Evolutionary conservation across 768 basidiomycete species (phyloP).

Genomic region (Pleurotus platypus): DNA sequence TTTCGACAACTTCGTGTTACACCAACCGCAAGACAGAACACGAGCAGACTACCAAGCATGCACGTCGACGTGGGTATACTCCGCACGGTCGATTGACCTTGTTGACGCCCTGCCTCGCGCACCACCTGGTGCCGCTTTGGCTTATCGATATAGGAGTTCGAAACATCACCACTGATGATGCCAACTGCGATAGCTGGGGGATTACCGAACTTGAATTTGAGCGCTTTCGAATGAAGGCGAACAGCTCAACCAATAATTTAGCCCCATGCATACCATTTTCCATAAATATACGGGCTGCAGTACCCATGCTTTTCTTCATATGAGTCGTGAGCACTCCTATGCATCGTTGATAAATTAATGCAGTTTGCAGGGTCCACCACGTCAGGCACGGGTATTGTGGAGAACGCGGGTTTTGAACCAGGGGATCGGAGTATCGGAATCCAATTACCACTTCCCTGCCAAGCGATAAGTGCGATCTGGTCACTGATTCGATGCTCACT

Average conservation of each 20-base stretch:
- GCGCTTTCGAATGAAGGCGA: conserved; percentile 2
- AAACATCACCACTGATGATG: conserved; percentile 6
- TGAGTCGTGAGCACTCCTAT: conserved; percentile 2
- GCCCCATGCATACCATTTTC: background rate
- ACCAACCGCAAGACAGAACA: conserved; percentile 73
- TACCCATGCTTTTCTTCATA: background rate
- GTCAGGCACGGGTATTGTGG: background rate
- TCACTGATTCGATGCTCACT: too few relatives aligned
- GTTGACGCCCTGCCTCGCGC: conserved; percentile 7
- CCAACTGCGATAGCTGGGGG: background rate
- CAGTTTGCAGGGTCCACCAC: background rate
- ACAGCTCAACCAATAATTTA: background rate
- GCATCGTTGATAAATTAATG: background rate
- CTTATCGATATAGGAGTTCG: conserved; percentile 6
- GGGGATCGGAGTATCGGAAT: conserved; percentile 6
- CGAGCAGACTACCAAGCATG: conserved; percentile 82
- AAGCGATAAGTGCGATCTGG: too few relatives aligned
- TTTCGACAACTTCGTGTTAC: conserved; percentile 72
- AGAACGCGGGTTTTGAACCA: background rate
- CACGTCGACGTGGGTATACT: conserved; percentile 54
- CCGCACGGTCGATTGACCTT: conserved; percentile 23
- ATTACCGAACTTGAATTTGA: background rate
- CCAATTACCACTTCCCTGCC: background rate
- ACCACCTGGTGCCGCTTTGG: conserved; percentile 6
- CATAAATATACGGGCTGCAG: background rate